Percentiles rank a stretch among this genome's conserved stretches.
phyloP scores from a whole-genome alignment of 805 yeast species.

The Yarrowia sp. region DNA sequence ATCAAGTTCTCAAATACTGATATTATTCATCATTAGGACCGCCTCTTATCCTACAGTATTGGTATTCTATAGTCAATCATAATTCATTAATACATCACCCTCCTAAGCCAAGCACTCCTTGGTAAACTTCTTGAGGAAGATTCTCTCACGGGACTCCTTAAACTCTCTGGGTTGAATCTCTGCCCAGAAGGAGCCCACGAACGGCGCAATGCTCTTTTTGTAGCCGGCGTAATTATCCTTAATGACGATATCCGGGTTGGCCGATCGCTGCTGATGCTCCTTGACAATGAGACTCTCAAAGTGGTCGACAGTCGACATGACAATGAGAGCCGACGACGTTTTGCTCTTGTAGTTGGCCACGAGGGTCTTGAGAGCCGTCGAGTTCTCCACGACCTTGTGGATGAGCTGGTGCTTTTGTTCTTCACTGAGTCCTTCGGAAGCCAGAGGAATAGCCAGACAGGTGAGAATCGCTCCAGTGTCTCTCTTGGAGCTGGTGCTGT shows the following conservation, averaged over 20 bases:
- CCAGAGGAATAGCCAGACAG: slow-evolving; percentile 27
- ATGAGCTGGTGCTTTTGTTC: slow-evolving; percentile 20
- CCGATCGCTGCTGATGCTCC: slow-evolving; percentile 47
- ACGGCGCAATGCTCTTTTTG: slow-evolving; percentile 28
- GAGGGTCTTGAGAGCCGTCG: slow-evolving; percentile 7
- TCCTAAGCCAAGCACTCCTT: slow-evolving; percentile 28
- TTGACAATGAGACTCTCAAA: slow-evolving; percentile 46
- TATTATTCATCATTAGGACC: no score
- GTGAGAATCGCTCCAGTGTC: slow-evolving; percentile 43
- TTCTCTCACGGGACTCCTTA: slow-evolving; percentile 44
- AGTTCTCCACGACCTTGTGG: slow-evolving; percentile 33
- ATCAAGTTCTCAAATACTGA: no score
- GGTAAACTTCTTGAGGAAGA: slow-evolving; percentile 44
- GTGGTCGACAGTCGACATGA: slow-evolving; percentile 45
- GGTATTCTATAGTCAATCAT: not conserved
- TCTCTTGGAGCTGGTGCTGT: slow-evolving; percentile 42
- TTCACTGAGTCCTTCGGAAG: slow-evolving; percentile 14
- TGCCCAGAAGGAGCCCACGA: slow-evolving; percentile 30
- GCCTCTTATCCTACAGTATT: no score
- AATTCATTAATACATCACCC: slow-evolving; percentile 6
- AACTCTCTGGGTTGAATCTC: slow-evolving; percentile 40
- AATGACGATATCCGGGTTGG: slow-evolving; percentile 40
- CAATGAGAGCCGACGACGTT: slow-evolving; percentile 37
- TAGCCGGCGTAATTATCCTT: slow-evolving; percentile 11
- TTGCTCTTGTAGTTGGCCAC: slow-evolving; percentile 39